These are phyloP conservation scores for Sporothrix pallida DNA, from an alignment of 2,329 filamentous ascomycete species.

Conservation along the genomic window DNA sequence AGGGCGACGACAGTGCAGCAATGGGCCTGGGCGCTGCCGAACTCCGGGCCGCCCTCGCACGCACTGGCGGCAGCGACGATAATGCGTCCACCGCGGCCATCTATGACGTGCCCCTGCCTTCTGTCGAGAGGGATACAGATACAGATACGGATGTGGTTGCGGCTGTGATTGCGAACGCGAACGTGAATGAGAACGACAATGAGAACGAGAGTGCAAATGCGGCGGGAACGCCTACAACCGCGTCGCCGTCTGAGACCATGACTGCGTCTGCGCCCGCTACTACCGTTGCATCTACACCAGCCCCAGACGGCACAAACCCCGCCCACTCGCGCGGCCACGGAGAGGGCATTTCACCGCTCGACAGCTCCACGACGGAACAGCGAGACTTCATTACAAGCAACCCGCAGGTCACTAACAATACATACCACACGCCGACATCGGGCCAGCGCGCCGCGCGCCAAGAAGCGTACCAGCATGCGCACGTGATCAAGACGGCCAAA, in stretches of 20 bases:
- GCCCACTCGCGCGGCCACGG: not conserved
- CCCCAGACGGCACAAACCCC: not conserved
- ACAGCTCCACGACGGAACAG: slow-evolving; percentile 16
- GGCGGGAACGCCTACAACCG: too few relatives aligned
- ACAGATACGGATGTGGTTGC: too few relatives aligned
- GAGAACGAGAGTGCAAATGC: too few relatives aligned
- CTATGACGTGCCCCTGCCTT: slow-evolving; percentile 1
- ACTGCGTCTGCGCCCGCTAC: too few relatives aligned
- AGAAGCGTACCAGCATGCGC: slow-evolving; percentile 45
- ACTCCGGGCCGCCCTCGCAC: not conserved
- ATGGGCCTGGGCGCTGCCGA: slow-evolving; percentile 13
- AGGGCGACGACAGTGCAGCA: slow-evolving; percentile 20
- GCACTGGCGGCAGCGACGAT: not conserved
- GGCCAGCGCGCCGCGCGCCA: slow-evolving; percentile 46
- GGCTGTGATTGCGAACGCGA: not conserved
- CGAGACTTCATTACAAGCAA: not conserved
- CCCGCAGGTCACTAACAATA: not conserved
- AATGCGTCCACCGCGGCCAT: slow-evolving; percentile 3
- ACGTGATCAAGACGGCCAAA: slow-evolving; percentile 48
- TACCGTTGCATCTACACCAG: not conserved
- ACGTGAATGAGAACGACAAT: not conserved
- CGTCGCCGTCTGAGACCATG: too few relatives aligned
- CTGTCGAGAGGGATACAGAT: not conserved
- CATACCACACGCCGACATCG: not conserved
- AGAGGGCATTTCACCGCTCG: slow-evolving; percentile 2